Percentiles rank a stretch among this genome's conserved stretches.
phyloP scores from a whole-genome alignment of 192 early-diverging fungal genomes.

The Cetraspora pellucida region DNA sequence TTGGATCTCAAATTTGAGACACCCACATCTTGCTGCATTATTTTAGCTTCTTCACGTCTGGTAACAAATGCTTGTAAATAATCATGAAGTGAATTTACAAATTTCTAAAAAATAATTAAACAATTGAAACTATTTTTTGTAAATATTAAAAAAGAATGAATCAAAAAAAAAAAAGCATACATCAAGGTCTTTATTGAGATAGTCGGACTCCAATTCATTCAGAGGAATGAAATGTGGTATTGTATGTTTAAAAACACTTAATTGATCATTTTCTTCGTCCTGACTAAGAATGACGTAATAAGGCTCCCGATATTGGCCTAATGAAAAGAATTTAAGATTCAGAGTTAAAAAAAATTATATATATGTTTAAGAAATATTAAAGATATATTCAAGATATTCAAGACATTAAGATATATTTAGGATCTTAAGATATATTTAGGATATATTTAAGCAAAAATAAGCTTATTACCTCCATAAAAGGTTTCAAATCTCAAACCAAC shows the following conservation, averaged over 20 bases:
- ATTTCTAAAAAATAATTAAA: background rate
- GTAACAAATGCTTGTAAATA: constrained; percentile 13
- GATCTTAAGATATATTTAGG: too few species aligned
- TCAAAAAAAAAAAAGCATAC: constrained; percentile 24
- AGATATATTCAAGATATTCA: too few species aligned
- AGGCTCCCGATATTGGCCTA: constrained; percentile 42
- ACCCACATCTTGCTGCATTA: background rate
- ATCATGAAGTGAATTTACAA: background rate
- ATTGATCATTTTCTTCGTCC: constrained; percentile 12
- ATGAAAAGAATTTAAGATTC: background rate
- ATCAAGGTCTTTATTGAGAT: constrained; percentile 39
- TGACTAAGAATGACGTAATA: constrained; percentile 43
- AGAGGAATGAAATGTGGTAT: constrained; percentile 48
- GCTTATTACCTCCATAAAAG: constrained; percentile 41
- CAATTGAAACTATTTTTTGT: background rate
- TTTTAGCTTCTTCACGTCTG: constrained; percentile 3
- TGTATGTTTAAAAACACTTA: constrained; percentile 41
- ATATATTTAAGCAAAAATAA: constrained; percentile 12
- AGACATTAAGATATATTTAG: too few species aligned
- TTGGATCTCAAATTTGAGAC: background rate
- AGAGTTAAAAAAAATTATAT: background rate
- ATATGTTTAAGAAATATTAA: too few species aligned
- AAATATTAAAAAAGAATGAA: background rate
- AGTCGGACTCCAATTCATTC: constrained; percentile 28
- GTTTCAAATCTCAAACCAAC: constrained; percentile 47